Evolutionary conservation across 495 filamentous ascomycete species (phyloP).

Genomic region (Cairneyella variabilis): DNA sequence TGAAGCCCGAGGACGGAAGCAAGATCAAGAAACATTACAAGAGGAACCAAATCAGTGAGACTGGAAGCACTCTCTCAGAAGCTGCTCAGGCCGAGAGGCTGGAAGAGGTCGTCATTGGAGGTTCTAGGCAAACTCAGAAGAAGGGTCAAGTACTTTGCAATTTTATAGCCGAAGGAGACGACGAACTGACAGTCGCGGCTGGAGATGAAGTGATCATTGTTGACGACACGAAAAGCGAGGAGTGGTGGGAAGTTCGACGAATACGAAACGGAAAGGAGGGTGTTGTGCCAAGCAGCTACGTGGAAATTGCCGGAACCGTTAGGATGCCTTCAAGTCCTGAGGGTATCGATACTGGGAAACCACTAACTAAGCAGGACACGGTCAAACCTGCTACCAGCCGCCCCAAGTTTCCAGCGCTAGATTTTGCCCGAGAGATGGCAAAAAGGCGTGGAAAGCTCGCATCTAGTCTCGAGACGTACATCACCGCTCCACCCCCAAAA

Average conservation of each 20-base stretch:
- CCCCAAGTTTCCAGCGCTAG: too few species aligned
- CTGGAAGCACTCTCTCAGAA: slow-evolving; percentile 81
- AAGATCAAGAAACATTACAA: too few species aligned
- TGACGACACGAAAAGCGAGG: slow-evolving; percentile 87
- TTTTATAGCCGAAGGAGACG: slow-evolving; percentile 92
- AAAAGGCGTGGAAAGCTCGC: too few species aligned
- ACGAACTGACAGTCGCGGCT: slow-evolving; percentile 87
- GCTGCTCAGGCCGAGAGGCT: slow-evolving; percentile 79
- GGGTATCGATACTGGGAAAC: too few species aligned
- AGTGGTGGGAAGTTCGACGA: slow-evolving; percentile 96
- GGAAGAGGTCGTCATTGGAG: slow-evolving; percentile 79
- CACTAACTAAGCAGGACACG: too few species aligned
- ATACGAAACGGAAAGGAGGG: slow-evolving; percentile 89
- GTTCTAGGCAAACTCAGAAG: slow-evolving; percentile 58
- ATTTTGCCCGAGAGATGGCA: too few species aligned
- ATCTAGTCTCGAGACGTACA: too few species aligned
- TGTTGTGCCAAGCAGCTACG: slow-evolving; percentile 92
- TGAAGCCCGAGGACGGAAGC: too few species aligned
- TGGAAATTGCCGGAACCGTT: slow-evolving; percentile 75
- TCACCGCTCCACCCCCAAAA: too few species aligned
- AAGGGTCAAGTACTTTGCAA: slow-evolving; percentile 89
- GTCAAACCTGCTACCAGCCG: too few species aligned
- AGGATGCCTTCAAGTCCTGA: too few species aligned
- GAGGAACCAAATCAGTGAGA: too few species aligned
- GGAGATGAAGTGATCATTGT: slow-evolving; percentile 89